Percentiles rank a stretch among this genome's conserved stretches.
phyloP scores from a whole-genome alignment of 2,329 filamentous ascomycete species.

The Talaromyces sp. region DNA sequence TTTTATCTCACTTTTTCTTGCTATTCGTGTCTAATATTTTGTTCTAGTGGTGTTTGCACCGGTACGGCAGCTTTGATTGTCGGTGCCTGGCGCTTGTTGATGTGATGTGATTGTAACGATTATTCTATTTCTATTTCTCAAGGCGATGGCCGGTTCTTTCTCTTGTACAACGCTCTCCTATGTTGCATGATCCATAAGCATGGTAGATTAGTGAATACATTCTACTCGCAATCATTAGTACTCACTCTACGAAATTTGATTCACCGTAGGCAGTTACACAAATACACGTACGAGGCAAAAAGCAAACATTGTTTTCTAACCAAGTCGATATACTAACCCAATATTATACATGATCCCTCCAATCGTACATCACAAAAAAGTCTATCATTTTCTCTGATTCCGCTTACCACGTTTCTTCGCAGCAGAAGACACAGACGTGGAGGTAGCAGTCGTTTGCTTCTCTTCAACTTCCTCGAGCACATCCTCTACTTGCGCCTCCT shows the following conservation, averaged over 20 bases:
- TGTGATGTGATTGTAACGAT: constrained; percentile 45
- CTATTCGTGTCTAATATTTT: not conserved
- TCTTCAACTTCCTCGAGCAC: constrained; percentile 1
- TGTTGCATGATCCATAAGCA: not conserved
- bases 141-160: not conserved
- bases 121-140: not conserved
- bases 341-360: not conserved
- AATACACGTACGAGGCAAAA: no score
- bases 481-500: not conserved
- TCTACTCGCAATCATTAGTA: not conserved
- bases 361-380: not conserved
- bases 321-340: not conserved
- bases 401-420: constrained; percentile 10
- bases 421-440: not conserved
- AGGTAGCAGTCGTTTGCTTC: constrained; percentile 1
- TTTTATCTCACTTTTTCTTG: constrained; percentile 24
- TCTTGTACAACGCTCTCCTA: not conserved
- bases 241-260: not conserved
- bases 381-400: constrained; percentile 2
- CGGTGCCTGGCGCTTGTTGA: constrained; percentile 56
- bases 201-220: no score
- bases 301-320: no score
- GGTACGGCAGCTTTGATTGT: constrained; percentile 55
- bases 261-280: not conserved
- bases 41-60: constrained; percentile 51